Percentiles rank a stretch among this genome's conserved stretches.
These are phyloP conservation scores for Dendrobium nobile DNA, from an alignment of 106 monocot species.

Conservation along the genomic window DNA sequence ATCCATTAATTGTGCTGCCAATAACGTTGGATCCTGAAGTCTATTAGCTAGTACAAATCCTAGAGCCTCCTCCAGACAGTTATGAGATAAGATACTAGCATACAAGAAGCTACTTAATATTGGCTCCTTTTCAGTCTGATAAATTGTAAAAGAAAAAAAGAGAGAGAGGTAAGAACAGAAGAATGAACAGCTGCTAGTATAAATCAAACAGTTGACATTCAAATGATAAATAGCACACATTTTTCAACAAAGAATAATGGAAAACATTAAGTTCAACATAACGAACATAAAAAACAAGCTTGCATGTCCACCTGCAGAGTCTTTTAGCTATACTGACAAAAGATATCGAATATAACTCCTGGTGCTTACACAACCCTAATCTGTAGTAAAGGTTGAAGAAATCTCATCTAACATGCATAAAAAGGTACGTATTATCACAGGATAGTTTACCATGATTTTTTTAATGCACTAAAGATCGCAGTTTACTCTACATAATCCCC, in stretches of 20 bases:
- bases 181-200: neutral
- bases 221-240: neutral
- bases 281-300: neutral
- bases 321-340: neutral
- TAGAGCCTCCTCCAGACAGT: constrained; percentile 72
- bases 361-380: neutral
- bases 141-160: neutral
- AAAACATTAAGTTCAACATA: neutral
- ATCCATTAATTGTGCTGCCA: constrained; percentile 83
- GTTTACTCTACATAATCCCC: no score
- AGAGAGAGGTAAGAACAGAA: neutral
- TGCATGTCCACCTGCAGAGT: neutral
- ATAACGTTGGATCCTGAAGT: constrained; percentile 71
- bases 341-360: neutral
- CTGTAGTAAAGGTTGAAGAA: neutral
- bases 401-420: neutral
- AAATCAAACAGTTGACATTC: neutral
- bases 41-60: constrained; percentile 89
- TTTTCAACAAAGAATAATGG: neutral
- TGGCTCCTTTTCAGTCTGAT: constrained; percentile 86
- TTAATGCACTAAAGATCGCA: neutral
- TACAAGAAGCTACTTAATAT: constrained; percentile 89
- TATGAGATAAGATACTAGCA: constrained; percentile 81
- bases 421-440: neutral
- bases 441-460: neutral